These are phyloP conservation scores for Malassezia yamatoensis DNA, from an alignment of 1,284 basidiomycete genomes.

Conservation along the genomic window DNA sequence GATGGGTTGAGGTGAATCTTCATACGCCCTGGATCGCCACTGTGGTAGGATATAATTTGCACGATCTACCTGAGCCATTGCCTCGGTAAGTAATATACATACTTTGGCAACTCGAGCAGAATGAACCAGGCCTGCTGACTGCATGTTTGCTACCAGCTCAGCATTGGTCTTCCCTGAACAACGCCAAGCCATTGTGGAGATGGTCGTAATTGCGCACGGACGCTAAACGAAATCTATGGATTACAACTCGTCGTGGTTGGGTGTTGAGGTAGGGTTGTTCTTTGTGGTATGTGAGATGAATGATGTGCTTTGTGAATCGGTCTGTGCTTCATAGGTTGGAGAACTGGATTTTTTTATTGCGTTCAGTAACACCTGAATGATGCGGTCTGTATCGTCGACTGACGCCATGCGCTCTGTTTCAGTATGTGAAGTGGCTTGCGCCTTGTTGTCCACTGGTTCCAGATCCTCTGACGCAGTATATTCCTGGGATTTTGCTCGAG, in stretches of 20 bases:
- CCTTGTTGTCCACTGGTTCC: no score
- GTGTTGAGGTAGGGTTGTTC: no score
- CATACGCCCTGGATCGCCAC: constrained; percentile 52
- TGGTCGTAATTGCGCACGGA: background rate
- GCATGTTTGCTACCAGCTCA: constrained; percentile 64
- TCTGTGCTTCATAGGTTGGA: no score
- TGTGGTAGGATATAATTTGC: constrained; percentile 56
- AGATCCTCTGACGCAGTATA: no score
- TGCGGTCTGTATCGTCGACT: no score
- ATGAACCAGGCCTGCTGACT: constrained; percentile 53
- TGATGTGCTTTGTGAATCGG: no score
- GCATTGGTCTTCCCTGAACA: constrained; percentile 61
- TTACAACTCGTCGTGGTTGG: constrained; percentile 2
- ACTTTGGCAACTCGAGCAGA: constrained; percentile 21
- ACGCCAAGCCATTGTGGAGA: constrained; percentile 63
- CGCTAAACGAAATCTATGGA: background rate
- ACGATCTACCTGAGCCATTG: constrained; percentile 31
- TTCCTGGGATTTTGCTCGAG: no score
- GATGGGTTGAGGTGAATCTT: constrained; percentile 72
- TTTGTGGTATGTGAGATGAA: no score
- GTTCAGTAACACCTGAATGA: no score
- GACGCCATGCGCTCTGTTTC: no score
- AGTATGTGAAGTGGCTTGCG: no score
- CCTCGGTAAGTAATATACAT: constrained; percentile 1
- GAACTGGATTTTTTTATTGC: no score